These are phyloP conservation scores for Achaetomium macrosporum DNA, from an alignment of 2,329 filamentous ascomycete genomes.

Conservation along the genomic window DNA sequence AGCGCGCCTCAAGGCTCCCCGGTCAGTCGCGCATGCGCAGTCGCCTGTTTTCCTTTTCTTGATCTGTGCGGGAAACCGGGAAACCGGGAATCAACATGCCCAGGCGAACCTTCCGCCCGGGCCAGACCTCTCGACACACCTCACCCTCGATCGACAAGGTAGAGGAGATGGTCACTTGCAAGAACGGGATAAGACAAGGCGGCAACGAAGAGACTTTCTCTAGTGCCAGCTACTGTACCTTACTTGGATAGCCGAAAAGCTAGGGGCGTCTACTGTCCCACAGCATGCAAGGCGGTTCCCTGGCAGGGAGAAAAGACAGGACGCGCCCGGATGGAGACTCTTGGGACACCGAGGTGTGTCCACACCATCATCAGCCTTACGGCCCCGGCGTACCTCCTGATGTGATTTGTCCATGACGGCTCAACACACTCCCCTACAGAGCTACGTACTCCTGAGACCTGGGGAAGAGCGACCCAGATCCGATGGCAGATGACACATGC, in stretches of 20 bases:
- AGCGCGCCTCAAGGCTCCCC: neutral
- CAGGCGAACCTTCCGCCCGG: neutral
- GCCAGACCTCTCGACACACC: neutral
- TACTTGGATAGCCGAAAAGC: neutral
- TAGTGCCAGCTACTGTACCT: neutral
- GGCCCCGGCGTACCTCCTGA: neutral
- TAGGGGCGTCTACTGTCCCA: neutral
- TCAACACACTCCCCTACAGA: constrained; percentile 12
- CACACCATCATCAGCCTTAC: constrained; percentile 20
- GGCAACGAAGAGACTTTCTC: neutral
- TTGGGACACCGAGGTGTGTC: constrained; percentile 7
- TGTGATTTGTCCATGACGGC: constrained; percentile 16
- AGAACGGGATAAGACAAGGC: no score
- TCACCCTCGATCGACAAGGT: no score
- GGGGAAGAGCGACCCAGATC: constrained; percentile 18
- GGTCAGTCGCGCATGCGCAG: neutral
- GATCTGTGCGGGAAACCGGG: no score
- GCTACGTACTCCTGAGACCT: constrained; percentile 10
- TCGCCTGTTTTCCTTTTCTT: no score
- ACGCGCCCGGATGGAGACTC: neutral
- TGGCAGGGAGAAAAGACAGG: neutral
- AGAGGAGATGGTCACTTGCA: no score
- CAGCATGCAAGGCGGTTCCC: neutral
- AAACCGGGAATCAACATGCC: neutral
- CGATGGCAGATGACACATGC: constrained; percentile 16